These are phyloP conservation scores for Rhizoclosmatium sp. DNA, from an alignment of 192 early-diverging fungal genomes.

Conservation along the genomic window DNA sequence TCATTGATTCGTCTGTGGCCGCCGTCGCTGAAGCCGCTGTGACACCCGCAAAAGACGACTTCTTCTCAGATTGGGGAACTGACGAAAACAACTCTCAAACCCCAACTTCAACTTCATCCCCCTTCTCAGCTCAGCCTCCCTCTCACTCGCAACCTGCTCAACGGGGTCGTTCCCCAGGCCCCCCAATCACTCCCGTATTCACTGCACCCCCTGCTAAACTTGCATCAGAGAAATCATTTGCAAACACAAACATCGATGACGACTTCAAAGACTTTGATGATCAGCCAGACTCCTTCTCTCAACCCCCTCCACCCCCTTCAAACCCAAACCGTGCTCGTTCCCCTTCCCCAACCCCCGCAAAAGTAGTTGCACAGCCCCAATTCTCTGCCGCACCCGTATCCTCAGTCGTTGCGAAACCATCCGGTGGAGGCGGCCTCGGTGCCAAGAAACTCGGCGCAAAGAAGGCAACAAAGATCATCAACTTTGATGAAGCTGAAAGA, in stretches of 20 bases:
- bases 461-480: conserved; percentile 78
- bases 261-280: background rate
- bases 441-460: conserved; percentile 88
- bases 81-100: background rate
- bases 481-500: conserved; percentile 93
- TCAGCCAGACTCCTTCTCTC: conserved; percentile 40
- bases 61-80: conserved; percentile 71
- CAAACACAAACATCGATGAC: background rate
- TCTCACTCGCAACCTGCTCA: background rate
- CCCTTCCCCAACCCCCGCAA: background rate
- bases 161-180: background rate
- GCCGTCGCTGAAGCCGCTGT: conserved; percentile 27
- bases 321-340: conserved; percentile 51
- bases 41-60: conserved; percentile 58
- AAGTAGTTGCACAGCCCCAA: conserved; percentile 4
- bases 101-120: background rate
- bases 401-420: conserved; percentile 27
- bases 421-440: conserved; percentile 28
- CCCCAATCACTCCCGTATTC: background rate
- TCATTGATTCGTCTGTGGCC: conserved; percentile 49
- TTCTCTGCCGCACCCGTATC: conserved; percentile 12
- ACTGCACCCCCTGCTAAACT: background rate
- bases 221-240: background rate
- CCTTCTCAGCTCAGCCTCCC: background rate
- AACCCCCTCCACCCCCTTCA: conserved; percentile 42